Percentiles rank a stretch among this genome's conserved stretches.
Conservation (phyloP, 2,329 filamentous ascomycete species). For the Bipolaris bicolor region DNA sequence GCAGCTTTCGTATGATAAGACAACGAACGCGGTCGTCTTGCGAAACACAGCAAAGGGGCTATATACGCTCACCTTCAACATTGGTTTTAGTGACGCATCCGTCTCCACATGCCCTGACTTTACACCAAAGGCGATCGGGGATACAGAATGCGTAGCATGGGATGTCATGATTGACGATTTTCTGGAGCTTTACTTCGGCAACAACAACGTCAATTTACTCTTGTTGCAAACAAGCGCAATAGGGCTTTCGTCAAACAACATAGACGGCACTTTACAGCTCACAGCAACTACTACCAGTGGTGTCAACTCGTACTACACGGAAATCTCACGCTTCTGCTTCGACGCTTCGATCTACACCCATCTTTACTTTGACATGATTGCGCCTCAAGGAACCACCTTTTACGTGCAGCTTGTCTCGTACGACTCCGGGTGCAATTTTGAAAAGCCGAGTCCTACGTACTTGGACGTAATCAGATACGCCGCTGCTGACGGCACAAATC, state of each 20-base stretch:
- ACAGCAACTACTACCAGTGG: slow-evolving; percentile 12
- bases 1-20: slow-evolving; percentile 10
- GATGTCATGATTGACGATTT: slow-evolving; percentile 16
- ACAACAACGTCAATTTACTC: slow-evolving; percentile 15
- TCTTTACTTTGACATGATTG: slow-evolving; percentile 16
- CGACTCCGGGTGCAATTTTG: slow-evolving; percentile 4
- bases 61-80: slow-evolving; percentile 5
- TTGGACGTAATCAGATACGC: slow-evolving; percentile 14
- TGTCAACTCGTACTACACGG: slow-evolving; percentile 15
- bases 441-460: slow-evolving; percentile 9
- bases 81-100: not conserved
- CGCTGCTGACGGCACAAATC: slow-evolving; percentile 11
- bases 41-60: slow-evolving; percentile 12
- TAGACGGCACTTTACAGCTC: slow-evolving; percentile 13
- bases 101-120: slow-evolving; percentile 14
- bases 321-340: slow-evolving; percentile 16
- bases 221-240: slow-evolving; percentile 10
- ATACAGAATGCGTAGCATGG: slow-evolving; percentile 14
- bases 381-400: slow-evolving; percentile 8
- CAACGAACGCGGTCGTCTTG: slow-evolving; percentile 13
- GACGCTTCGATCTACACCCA: slow-evolving; percentile 14
- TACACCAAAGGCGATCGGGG: slow-evolving; percentile 7
- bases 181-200: slow-evolving; percentile 16
- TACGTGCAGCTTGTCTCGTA: slow-evolving; percentile 16
- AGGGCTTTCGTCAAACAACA: slow-evolving; percentile 13